These are phyloP conservation scores for Acer saccharum DNA, from an alignment of 345 rosid genomes.

Conservation along the genomic window DNA sequence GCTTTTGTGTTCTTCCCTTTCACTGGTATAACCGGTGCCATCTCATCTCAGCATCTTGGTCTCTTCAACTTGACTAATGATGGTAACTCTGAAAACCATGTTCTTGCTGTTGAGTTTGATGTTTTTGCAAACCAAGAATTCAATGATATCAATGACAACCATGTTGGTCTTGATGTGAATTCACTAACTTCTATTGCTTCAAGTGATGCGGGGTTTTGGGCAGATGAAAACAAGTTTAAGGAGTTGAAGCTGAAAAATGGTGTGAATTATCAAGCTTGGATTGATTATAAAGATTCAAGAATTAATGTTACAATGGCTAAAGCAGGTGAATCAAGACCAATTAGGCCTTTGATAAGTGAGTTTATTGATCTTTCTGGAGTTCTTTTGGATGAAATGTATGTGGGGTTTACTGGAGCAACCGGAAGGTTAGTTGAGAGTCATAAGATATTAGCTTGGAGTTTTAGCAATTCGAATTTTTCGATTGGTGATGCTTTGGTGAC, in stretches of 20 bases:
- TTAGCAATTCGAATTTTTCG: slow-evolving; percentile 27
- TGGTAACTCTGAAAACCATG: slow-evolving; percentile 34
- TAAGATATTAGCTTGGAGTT: slow-evolving; percentile 34
- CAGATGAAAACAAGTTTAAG: slow-evolving; percentile 20
- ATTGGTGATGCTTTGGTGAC: slow-evolving; percentile 32
- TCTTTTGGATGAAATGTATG: slow-evolving; percentile 27
- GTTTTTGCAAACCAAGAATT: slow-evolving; percentile 50
- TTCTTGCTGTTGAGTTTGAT: slow-evolving; percentile 53
- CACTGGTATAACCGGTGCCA: slow-evolving; percentile 39
- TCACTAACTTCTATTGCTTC: slow-evolving; percentile 36
- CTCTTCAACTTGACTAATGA: slow-evolving; percentile 47
- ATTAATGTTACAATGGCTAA: slow-evolving; percentile 42
- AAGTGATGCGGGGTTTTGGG: slow-evolving; percentile 40
- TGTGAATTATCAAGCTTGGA: slow-evolving; percentile 37
- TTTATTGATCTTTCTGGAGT: slow-evolving; percentile 22
- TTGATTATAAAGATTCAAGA: slow-evolving; percentile 22
- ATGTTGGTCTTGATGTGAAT: slow-evolving; percentile 48
- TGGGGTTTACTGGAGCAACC: slow-evolving; percentile 29
- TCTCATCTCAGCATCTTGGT: slow-evolving; percentile 49
- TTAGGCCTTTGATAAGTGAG: slow-evolving; percentile 25
- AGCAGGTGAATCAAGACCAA: slow-evolving; percentile 41
- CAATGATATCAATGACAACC: slow-evolving; percentile 45
- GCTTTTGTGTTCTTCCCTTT: slow-evolving; percentile 48
- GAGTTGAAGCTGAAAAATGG: slow-evolving; percentile 35
- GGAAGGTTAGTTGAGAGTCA: slow-evolving; percentile 34